Percentiles rank a stretch among this genome's conserved stretches.
Evolutionary conservation across 2,329 filamentous ascomycete genomes (phyloP).

Genomic region (Boeremia lycopersici): DNA sequence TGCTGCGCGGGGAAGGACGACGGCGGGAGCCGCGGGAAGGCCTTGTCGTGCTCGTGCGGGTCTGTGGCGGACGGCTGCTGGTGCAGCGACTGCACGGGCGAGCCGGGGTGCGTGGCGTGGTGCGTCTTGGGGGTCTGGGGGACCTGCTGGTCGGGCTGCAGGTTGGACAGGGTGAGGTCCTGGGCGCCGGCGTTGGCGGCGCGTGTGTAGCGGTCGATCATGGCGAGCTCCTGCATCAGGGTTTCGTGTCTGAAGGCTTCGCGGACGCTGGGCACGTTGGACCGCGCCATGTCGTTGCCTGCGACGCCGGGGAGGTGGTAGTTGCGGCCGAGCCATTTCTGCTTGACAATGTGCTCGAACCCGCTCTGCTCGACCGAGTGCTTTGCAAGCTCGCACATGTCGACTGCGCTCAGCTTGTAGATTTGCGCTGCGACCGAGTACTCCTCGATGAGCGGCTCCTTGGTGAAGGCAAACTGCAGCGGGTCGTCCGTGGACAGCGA

Average conservation of each 20-base stretch:
- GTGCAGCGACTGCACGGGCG: conserved; percentile 49
- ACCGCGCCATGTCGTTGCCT: conserved; percentile 93
- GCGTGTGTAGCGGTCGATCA: conserved; percentile 62
- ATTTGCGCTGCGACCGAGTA: conserved; percentile 98
- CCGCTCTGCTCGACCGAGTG: conserved; percentile 95
- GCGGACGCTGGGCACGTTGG: conserved; percentile 91
- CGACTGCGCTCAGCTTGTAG: conserved; percentile 93
- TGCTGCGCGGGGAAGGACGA: conserved; percentile 43
- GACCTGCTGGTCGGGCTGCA: conserved; percentile 31
- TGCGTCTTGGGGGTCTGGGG: conserved; percentile 41
- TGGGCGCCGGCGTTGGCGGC: conserved; percentile 37
- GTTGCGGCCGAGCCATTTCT: conserved; percentile 84
- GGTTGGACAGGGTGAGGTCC: conserved; percentile 44
- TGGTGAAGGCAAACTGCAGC: conserved; percentile 96
- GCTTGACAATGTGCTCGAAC: conserved; percentile 87
- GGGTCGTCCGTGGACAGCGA: conserved; percentile 97
- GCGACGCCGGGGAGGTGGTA: conserved; percentile 78
- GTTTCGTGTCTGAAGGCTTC: conserved; percentile 91
- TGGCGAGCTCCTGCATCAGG: conserved; percentile 77
- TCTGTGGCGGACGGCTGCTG: conserved; percentile 49
- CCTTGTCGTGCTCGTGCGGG: conserved; percentile 39
- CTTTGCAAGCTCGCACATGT: conserved; percentile 98
- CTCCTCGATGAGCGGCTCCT: conserved; percentile 96
- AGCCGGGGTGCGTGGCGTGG: conserved; percentile 43
- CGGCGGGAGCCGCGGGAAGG: conserved; percentile 37